Conservation (phyloP, 2,329 filamentous ascomycete species). For the Pseudonectria foliicola region DNA sequence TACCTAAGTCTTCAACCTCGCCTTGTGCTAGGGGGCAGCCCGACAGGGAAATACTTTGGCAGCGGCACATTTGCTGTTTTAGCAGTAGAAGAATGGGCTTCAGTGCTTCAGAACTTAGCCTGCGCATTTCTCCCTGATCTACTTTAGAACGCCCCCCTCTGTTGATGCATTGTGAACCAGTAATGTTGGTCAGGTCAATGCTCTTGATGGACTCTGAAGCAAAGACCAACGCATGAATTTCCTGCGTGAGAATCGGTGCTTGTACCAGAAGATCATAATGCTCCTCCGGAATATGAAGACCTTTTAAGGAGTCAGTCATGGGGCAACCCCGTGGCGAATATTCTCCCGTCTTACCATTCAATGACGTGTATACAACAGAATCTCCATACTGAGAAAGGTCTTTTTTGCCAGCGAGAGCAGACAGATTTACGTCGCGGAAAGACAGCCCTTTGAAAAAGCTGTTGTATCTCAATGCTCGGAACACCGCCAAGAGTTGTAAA, state of each 20-base stretch:
- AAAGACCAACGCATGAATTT: conserved; percentile 49
- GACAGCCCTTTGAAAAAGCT: conserved; percentile 54
- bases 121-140: conserved; percentile 15
- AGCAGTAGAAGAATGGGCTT: conserved; percentile 44
- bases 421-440: conserved; percentile 45
- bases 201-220: conserved; percentile 48
- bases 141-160: conserved; percentile 16
- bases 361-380: conserved; percentile 43
- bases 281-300: conserved; percentile 40
- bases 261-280: conserved; percentile 42
- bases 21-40: conserved; percentile 39
- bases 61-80: conserved; percentile 38
- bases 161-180: conserved; percentile 21
- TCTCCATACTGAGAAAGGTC: conserved; percentile 40
- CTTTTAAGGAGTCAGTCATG: conserved; percentile 21
- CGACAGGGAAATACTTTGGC: conserved; percentile 44
- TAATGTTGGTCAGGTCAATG: conserved; percentile 43
- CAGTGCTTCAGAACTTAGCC: conserved; percentile 34
- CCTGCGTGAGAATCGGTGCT: conserved; percentile 47
- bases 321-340: background rate
- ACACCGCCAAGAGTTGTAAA: conserved; percentile 48
- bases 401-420: conserved; percentile 28
- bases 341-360: conserved; percentile 36
- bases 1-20: conserved; percentile 45
- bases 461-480: conserved; percentile 51